Conservation (phyloP, 768 basidiomycete genomes). For the Suillus subalutaceus region DNA sequence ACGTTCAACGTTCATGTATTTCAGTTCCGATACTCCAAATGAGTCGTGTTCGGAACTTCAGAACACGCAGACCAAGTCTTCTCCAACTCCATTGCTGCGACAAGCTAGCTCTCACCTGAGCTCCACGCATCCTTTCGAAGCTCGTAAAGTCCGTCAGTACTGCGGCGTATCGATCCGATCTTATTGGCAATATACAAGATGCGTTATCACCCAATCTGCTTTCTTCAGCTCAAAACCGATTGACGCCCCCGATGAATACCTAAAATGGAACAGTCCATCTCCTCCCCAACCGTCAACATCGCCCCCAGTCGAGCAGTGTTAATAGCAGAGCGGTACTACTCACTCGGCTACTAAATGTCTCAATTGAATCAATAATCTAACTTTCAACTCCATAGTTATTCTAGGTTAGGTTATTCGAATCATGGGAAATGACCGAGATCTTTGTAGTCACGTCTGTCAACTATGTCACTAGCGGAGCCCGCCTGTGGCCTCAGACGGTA, state of each 20-base stretch:
- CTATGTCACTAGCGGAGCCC: neutral
- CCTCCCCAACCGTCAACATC: neutral
- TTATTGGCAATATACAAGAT: neutral
- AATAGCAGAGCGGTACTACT: neutral
- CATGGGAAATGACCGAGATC: neutral
- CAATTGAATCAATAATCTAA: neutral
- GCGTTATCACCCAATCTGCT: conserved; percentile 7
- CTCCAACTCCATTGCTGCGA: neutral
- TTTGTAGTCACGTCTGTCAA: neutral
- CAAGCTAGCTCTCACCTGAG: neutral
- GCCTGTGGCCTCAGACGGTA: too few relatives aligned
- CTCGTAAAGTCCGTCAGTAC: neutral
- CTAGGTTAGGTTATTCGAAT: neutral
- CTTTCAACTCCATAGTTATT: neutral
- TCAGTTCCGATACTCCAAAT: conserved; percentile 1
- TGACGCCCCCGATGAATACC: neutral
- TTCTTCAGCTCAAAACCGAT: neutral
- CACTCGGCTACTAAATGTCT: neutral
- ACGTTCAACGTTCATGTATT: conserved; percentile 6
- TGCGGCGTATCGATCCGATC: neutral
- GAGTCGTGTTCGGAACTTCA: conserved; percentile 4
- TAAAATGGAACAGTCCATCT: neutral
- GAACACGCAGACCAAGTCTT: neutral
- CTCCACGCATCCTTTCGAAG: conserved; percentile 6
- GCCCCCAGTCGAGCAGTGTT: neutral